Evolutionary conservation across 495 filamentous ascomycete genomes (phyloP).

Genomic region (Neurospora sp.): DNA sequence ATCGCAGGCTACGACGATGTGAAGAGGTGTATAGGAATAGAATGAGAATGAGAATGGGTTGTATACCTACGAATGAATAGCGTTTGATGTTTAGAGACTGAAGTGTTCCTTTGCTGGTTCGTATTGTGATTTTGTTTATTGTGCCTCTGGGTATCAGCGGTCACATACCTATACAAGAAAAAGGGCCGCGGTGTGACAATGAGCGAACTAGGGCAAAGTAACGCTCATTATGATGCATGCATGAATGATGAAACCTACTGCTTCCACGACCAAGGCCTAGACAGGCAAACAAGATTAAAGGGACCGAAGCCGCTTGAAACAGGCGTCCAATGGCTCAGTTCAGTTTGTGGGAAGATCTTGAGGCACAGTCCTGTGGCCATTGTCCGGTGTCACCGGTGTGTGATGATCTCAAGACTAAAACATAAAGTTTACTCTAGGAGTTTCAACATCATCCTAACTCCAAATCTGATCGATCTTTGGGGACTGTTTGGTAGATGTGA

Average conservation of each 20-base stretch:
- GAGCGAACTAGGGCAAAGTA: neutral
- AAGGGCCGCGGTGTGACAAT: neutral
- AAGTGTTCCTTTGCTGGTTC: neutral
- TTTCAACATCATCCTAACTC: neutral
- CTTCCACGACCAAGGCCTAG: neutral
- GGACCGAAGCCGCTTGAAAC: neutral
- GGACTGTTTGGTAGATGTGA: neutral
- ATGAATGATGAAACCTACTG: neutral
- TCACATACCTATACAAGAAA: neutral
- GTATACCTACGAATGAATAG: neutral
- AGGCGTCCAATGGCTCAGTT: neutral
- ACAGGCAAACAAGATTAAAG: neutral
- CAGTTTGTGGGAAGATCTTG: neutral
- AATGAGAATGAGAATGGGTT: neutral
- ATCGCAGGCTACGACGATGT: neutral
- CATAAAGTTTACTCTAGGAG: neutral
- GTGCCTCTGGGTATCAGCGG: neutral
- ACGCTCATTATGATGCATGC: neutral
- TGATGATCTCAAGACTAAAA: neutral
- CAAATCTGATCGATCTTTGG: neutral
- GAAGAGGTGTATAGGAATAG: neutral
- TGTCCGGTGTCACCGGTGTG: neutral
- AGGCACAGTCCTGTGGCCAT: neutral
- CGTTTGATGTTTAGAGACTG: neutral
- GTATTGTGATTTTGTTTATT: neutral